Base-by-base conservation (phyloP, 306 rosid genomes). In the Quercus berberidifolia region DNA sequence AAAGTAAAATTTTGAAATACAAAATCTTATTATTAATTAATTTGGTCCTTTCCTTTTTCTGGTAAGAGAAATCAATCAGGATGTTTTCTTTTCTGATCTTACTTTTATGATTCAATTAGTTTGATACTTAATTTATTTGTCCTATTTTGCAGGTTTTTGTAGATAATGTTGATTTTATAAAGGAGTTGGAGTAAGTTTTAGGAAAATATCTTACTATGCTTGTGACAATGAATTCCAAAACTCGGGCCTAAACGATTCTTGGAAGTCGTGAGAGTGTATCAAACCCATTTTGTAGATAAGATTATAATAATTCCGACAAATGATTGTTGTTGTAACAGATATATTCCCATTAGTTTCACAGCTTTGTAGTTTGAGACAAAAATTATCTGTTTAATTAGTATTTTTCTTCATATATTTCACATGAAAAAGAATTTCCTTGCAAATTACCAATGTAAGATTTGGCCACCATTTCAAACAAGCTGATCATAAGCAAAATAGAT, bases 161-260 rank as follows among this genome's bases (percentile, higher is more conserved):
- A 84, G 99, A 95, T 87, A 95, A 93, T 85, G 77, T 85, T 52
- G 99, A 93, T 79, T 93, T 93, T 76, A 75, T 73, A 4, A 93
- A 87, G 89, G 98, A 93, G 78, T 81, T 93, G 87, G 92, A 90
- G 87, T 95, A 87, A 85, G 56, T 54, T 80, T 55, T 69, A 59
- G 9, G 28, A 43, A 41, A 46, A 74, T 69, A 67, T 78, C 49
- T 14, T 23, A 57, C 65, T 75, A 70, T 67, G 75, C 78, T 73
- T 77, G 82, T 46, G 69, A 75, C 25, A 31, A 73, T 78, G 35
- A 65, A 68, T 74, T 41, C 82, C 65, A 78, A 71, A 58, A 26
- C 80, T 76, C 71, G 63, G 87, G 73, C 83, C 56, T 78, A 78
- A 78, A 80, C 12, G n/a, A 54, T 28, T 83, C 25, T 33, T 69